phyloP scores from a whole-genome alignment of 2,329 filamentous ascomycete genomes.

The Clarireedia hainanense region DNA sequence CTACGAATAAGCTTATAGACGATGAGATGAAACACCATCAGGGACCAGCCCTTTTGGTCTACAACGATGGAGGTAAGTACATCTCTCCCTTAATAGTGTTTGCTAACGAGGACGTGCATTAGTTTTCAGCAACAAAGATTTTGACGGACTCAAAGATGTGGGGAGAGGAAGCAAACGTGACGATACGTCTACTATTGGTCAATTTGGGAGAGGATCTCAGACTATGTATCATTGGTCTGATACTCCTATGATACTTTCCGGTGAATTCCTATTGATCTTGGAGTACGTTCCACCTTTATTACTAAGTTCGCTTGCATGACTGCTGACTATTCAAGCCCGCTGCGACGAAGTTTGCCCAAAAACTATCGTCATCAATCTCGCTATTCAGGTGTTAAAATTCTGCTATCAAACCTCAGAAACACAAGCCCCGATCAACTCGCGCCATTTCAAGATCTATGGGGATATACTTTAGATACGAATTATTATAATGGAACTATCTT shows the following conservation, averaged over 20 bases:
- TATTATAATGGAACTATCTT: slow-evolving; percentile 25
- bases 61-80: slow-evolving; percentile 28
- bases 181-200: slow-evolving; percentile 26
- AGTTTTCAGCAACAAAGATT: slow-evolving; percentile 28
- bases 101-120: not conserved
- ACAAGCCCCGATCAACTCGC: slow-evolving; percentile 17
- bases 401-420: slow-evolving; percentile 17
- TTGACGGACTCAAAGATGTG: slow-evolving; percentile 28
- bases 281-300: slow-evolving; percentile 21
- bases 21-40: slow-evolving; percentile 21
- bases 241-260: slow-evolving; percentile 29
- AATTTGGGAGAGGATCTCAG: slow-evolving; percentile 31
- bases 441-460: slow-evolving; percentile 21
- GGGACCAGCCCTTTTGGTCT: slow-evolving; percentile 28
- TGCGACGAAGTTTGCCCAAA: slow-evolving; percentile 20
- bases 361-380: slow-evolving; percentile 15
- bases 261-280: slow-evolving; percentile 28
- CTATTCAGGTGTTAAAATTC: slow-evolving; percentile 18
- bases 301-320: not conserved
- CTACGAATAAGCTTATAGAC: slow-evolving; percentile 19
- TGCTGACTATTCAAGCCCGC: slow-evolving; percentile 16
- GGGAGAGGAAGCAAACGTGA: slow-evolving; percentile 29
- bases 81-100: not conserved
- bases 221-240: slow-evolving; percentile 33
- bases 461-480: slow-evolving; percentile 14